Evolutionary conservation across 75 land plant species (phyloP), one percentile per base, ranked within the genome.

Genomic region (Isoetes taiwanensis): DNA sequence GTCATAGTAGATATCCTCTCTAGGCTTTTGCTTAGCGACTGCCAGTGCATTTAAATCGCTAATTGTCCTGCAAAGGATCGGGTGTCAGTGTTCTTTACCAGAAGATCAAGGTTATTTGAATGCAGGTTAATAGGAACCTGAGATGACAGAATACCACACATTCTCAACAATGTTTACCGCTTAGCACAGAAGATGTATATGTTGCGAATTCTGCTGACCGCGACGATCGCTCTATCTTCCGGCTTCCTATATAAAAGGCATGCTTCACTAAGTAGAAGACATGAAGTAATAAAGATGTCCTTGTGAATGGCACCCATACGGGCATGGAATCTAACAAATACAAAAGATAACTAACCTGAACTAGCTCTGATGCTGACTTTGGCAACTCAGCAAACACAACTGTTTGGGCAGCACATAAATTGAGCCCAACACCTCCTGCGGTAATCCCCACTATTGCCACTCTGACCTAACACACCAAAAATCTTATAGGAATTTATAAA

Each of bases 191-290:
- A 93, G 23, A 84, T 70, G 59, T 93, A 93, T 28, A 93, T 76
- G 46, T 88, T 93, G 43, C 28, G 90, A 72, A 68, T 73, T 84
- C 16, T 31, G 73, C 69, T 87, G 96, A n/a, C 98, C 98, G 56
- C 77, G 75, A 38, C 98, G 80, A 59, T 93, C 34, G 90, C 95
- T 63, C 98, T 79, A 63, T 88, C 96, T 59, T 93, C 98, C 39
- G 98, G 95, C 98, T 93, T 58, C 2, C 2, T 34, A 12, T 34
- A 20, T 59, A 58, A n/a, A n/a, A n/a, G n/a, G n/a, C 56, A 5
- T 29, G 31, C 8, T 14, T 64, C 32, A 31, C 24, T 52, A 9
- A 20, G 28, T 56, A 3, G n/a, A n/a, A n/a, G n/a, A n/a, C n/a
- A n/a, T n/a, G n/a, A n/a, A n/a, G n/a, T n/a, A n/a, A n/a, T n/a